Base-by-base conservation (phyloP, 148 eudicot species). In the Silene conica region DNA sequence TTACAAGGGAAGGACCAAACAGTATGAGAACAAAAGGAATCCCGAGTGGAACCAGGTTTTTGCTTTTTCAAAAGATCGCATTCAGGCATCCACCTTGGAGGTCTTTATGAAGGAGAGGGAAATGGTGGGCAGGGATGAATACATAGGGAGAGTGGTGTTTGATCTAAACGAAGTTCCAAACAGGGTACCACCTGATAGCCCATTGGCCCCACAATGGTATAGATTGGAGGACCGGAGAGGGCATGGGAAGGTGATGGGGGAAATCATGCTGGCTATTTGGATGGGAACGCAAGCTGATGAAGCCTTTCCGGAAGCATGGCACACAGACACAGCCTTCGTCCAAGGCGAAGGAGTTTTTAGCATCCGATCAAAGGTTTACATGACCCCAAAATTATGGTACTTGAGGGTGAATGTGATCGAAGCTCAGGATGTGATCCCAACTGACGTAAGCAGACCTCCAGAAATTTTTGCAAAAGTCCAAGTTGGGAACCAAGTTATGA, bases 241-340 rank as follows among this genome's bases (percentile, higher is more conserved):
- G 12, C 86, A 83, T 38, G 84, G 80, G 63, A 87, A 86, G 78
- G 73, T 80, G 21, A 84, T 63, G 65, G 91, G 94, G 34, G 94
- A 86, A 71, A 45, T 87, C 15, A 89, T 89, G 94, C 68, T 89
- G 68, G 91, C 88, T 12, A 88, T 89, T 76, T 89, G 94, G 94
- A 86, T 87, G 89, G 94, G 94, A 45, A 89, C 91, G 13, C 94
- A 89, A 72, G 91, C 94, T 19, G 94, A 89, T 77, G 94, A 89
- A 75, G 94, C 94, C 22, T 89, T 89, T 71, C 83, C 94, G 0
- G 91, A 89, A 58, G 88, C 95, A 23, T 83, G 89, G 90, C 95
- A 90, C 73, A 81, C 95, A 0, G 92, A 88, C 72, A 87, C 88
- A 8, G 92, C 92, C 18, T 73, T 80, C 63, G 87, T 86, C 26